Evolutionary conservation across 805 yeast genomes (phyloP), one percentile per base, ranked within the genome.

Genomic region (Zygoascus biomembranicola): DNA sequence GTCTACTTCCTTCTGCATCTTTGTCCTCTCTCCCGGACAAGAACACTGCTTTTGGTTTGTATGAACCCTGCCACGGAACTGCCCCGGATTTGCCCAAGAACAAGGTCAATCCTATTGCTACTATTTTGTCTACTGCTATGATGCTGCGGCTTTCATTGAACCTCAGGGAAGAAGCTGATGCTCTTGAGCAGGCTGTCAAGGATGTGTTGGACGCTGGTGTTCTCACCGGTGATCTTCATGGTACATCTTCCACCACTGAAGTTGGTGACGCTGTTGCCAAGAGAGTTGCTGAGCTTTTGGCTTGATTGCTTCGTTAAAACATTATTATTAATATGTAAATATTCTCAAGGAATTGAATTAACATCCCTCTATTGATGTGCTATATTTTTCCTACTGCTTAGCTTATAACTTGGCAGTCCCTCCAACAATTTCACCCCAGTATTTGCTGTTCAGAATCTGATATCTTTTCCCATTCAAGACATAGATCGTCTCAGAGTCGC

Each of bases 31-130:
- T 94, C 67, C 99, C 99, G 52, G 97, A 92, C 71, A 81, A 92
- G 42, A 90, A 90, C 77, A 75, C 79, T 50, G 98, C 98, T 0
- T 90, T 94, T 67, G 99, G 99, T 55, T 77, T 94, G 59, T 94
- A 94, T 69, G 99, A 94, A 75, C 98, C 99, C 61, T 92, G 97
- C 68, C 99, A 92, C 69, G 99, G 99, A 48, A 85, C 97, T 47
- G 99, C 99, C 37, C 99, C 99, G 51, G 99, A 92, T 70, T 81
- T 92, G 67, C 83, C 84, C 51, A 75, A 73, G 56, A 88, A 89
- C 69, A 85, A 87, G 73, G 99, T 90, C 55, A 92, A 92, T 73
- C 99, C 99, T 51, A 73, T 92, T 54, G 99, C 98, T 51, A 88
- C 97, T 23, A 90, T 92, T 63, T 78, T 94, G 65, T 90, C 97